These are phyloP conservation scores for Mucor mucedo DNA, from an alignment of 371 early-diverging fungal species.

Conservation along the genomic window DNA sequence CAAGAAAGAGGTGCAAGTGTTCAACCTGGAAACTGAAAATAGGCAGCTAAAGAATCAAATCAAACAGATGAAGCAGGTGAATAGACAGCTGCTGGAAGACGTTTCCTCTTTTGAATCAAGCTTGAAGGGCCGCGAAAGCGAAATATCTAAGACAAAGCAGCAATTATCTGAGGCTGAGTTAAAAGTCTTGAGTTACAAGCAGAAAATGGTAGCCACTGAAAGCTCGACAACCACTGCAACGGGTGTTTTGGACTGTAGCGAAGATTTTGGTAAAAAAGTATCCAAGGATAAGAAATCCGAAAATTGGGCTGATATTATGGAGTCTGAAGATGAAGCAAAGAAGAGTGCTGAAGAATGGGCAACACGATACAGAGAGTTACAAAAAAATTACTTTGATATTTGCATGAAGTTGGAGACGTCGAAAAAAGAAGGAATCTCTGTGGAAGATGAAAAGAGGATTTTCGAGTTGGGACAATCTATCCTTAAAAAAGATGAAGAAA, in stretches of 20 bases:
- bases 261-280: constrained; percentile 25
- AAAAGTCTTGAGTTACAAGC: neutral
- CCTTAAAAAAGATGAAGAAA: constrained; percentile 26
- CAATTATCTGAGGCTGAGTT: constrained; percentile 6
- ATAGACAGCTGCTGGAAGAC: constrained; percentile 19
- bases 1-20: constrained; percentile 14
- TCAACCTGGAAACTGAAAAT: constrained; percentile 21
- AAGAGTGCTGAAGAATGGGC: constrained; percentile 28
- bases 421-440: neutral
- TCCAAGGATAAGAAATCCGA: constrained; percentile 1
- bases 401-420: constrained; percentile 12
- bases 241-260: constrained; percentile 24
- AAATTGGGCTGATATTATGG: constrained; percentile 34
- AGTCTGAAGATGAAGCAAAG: constrained; percentile 32
- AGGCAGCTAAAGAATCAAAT: constrained; percentile 27
- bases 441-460: constrained; percentile 13
- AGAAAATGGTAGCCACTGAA: constrained; percentile 4
- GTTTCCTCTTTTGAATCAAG: constrained; percentile 6
- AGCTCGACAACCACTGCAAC: constrained; percentile 7
- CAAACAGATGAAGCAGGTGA: constrained; percentile 21
- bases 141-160: constrained; percentile 11
- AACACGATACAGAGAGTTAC: constrained; percentile 22
- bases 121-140: constrained; percentile 7
- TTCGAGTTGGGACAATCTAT: constrained; percentile 11
- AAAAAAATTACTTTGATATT: constrained; percentile 10